Evolutionary conservation across 192 early-diverging fungal genomes (phyloP).

Genomic region (Coemansia sp.): DNA sequence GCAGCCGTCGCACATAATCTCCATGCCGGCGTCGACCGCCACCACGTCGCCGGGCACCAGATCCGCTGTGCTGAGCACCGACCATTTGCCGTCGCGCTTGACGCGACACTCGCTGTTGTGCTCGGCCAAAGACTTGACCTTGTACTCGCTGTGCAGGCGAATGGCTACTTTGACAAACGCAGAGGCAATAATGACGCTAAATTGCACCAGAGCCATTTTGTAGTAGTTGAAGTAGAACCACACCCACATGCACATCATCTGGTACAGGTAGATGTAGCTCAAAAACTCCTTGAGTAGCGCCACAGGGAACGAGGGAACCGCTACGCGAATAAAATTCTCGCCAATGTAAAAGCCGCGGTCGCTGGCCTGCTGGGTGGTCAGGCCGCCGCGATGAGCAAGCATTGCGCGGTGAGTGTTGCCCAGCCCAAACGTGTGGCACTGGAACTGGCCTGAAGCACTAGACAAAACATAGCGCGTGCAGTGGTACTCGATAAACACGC

Average conservation of each 20-base stretch:
- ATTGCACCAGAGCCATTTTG: conserved; percentile 63
- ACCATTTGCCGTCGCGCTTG: conserved; percentile 65
- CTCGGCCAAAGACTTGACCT: conserved; percentile 64
- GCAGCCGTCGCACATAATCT: conserved; percentile 70
- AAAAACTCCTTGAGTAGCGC: conserved; percentile 63
- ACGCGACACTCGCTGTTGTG: conserved; percentile 53
- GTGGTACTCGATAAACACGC: conserved; percentile 71
- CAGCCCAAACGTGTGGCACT: conserved; percentile 60
- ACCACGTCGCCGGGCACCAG: conserved; percentile 74
- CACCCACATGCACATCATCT: conserved; percentile 70
- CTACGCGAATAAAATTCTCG: conserved; percentile 64
- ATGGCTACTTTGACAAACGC: conserved; percentile 63
- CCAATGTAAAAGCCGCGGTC: conserved; percentile 62
- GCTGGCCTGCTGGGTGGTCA: conserved; percentile 57
- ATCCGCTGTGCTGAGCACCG: conserved; percentile 52
- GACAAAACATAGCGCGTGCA: conserved; percentile 78
- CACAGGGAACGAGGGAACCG: conserved; percentile 53
- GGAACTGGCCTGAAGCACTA: conserved; percentile 51
- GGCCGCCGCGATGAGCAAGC: conserved; percentile 52
- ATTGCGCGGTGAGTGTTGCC: conserved; percentile 62
- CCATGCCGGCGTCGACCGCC: conserved; percentile 45
- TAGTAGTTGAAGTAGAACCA: conserved; percentile 72
- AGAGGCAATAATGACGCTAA: conserved; percentile 58
- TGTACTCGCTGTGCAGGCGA: conserved; percentile 56
- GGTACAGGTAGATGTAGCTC: conserved; percentile 64